A percentile compares a stretch with the other conserved stretches of the same genome.
Conservation (phyloP, 192 early-diverging fungal genomes). For the Backusella sp. region DNA sequence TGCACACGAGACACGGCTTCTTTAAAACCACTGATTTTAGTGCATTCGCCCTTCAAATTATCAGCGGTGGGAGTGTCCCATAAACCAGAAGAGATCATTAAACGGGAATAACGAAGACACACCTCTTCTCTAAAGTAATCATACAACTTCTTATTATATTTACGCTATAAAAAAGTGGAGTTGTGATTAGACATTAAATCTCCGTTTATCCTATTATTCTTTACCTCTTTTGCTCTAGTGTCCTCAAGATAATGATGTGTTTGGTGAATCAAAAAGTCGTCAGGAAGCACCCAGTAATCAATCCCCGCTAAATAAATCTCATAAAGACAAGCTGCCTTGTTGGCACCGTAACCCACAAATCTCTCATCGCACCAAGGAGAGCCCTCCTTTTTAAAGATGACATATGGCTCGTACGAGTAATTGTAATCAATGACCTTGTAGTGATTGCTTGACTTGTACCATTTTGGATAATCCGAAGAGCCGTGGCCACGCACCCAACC, state of each 20-base stretch:
- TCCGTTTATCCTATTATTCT: neutral
- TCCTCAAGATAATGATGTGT: constrained; percentile 58
- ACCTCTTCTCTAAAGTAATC: constrained; percentile 56
- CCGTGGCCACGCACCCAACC: constrained; percentile 54
- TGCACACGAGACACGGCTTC: constrained; percentile 36
- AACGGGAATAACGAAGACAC: constrained; percentile 48
- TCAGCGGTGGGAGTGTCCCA: constrained; percentile 43
- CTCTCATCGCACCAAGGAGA: constrained; percentile 60
- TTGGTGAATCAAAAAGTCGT: constrained; percentile 60
- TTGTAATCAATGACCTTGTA: constrained; percentile 56
- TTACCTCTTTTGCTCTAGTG: constrained; percentile 53
- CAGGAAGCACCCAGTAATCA: constrained; percentile 56
- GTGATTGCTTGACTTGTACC: constrained; percentile 42
- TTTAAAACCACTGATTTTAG: constrained; percentile 52
- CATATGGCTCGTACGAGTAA: constrained; percentile 60
- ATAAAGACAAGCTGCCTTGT: constrained; percentile 61
- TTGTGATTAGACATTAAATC: neutral
- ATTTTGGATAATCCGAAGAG: constrained; percentile 56
- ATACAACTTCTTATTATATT: constrained; percentile 56
- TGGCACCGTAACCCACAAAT: constrained; percentile 63
- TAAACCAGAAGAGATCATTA: constrained; percentile 36
- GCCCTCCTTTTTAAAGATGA: constrained; percentile 51
- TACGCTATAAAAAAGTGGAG: constrained; percentile 34
- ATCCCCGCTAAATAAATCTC: constrained; percentile 59
- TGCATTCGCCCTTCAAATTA: constrained; percentile 49